Percentiles rank a stretch among this genome's conserved stretches.
Evolutionary conservation across 768 basidiomycete species (phyloP).

Genomic region (Agaricus sinodeliciosus): DNA sequence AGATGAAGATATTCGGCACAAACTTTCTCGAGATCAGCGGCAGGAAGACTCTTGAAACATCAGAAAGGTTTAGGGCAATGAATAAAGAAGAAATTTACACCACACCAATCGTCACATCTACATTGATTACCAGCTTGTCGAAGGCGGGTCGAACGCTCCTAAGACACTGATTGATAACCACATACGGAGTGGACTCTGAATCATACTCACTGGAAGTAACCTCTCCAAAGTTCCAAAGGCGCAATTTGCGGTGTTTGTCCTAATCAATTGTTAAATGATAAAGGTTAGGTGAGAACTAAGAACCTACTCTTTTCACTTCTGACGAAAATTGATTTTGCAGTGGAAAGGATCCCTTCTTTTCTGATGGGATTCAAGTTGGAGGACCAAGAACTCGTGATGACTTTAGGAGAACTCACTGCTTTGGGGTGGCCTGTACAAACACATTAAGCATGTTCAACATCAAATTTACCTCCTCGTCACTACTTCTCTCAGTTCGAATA

Average conservation of each 20-base stretch:
- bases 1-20: constrained; percentile 16
- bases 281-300: neutral
- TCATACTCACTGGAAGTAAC: constrained; percentile 34
- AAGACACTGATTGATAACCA: neutral
- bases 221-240: constrained; percentile 34
- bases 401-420: constrained; percentile 15
- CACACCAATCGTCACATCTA: constrained; percentile 35
- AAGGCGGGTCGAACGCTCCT: constrained; percentile 38
- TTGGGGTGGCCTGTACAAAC: constrained; percentile 25
- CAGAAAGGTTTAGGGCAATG: neutral
- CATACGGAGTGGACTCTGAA: neutral
- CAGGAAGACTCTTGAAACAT: constrained; percentile 19
- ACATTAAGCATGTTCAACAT: constrained; percentile 28
- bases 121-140: constrained; percentile 30
- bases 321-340: constrained; percentile 6
- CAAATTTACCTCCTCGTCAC: constrained; percentile 3
- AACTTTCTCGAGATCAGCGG: constrained; percentile 14
- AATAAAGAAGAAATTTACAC: constrained; percentile 21
- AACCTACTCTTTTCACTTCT: neutral
- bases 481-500: neutral
- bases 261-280: neutral
- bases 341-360: constrained; percentile 5
- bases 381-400: neutral
- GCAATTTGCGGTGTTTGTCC: constrained; percentile 14
- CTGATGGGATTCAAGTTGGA: neutral